These are phyloP conservation scores for Porphyrellus cyaneotinctus DNA, from an alignment of 768 basidiomycete genomes.

Conservation along the genomic window DNA sequence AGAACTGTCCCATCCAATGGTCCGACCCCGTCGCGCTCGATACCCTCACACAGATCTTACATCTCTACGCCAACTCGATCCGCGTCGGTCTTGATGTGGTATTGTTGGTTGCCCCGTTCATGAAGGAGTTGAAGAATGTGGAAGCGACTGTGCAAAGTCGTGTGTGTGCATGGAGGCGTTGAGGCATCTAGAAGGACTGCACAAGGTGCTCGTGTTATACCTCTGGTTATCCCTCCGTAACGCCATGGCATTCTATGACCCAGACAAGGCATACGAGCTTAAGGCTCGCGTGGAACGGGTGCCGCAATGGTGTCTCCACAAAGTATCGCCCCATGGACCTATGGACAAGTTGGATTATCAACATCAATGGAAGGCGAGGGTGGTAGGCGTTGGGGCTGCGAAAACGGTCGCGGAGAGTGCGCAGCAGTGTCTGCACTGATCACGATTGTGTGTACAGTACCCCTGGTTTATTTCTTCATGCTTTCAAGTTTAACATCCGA, in stretches of 20 bases:
- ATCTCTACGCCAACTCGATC: conserved; percentile 34
- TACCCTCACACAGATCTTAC: conserved; percentile 16
- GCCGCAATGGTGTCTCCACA: conserved; percentile 59
- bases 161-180: conserved; percentile 16
- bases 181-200: conserved; percentile 62
- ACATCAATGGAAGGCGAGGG: conserved; percentile 13
- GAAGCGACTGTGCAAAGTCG: conserved; percentile 10
- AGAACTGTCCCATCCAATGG: conserved; percentile 31
- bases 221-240: conserved; percentile 80
- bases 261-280: conserved; percentile 43
- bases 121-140: conserved; percentile 19
- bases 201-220: conserved; percentile 74
- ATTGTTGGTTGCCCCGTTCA: conserved; percentile 18
- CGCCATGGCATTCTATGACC: conserved; percentile 62
- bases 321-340: conserved; percentile 30
- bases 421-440: conserved; percentile 1
- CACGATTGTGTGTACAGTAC: not conserved
- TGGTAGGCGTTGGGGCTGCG: conserved; percentile 19
- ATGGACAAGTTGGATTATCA: conserved; percentile 20
- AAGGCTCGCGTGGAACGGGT: conserved; percentile 62
- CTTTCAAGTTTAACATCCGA: too few relatives aligned
- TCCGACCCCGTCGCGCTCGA: conserved; percentile 22
- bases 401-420: conserved; percentile 15
- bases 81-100: conserved; percentile 22
- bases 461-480: not conserved